A percentile compares a stretch with the other conserved stretches of the same genome.
phyloP scores from a whole-genome alignment of 2,329 filamentous ascomycete species.

The Paecilomyces sp. region DNA sequence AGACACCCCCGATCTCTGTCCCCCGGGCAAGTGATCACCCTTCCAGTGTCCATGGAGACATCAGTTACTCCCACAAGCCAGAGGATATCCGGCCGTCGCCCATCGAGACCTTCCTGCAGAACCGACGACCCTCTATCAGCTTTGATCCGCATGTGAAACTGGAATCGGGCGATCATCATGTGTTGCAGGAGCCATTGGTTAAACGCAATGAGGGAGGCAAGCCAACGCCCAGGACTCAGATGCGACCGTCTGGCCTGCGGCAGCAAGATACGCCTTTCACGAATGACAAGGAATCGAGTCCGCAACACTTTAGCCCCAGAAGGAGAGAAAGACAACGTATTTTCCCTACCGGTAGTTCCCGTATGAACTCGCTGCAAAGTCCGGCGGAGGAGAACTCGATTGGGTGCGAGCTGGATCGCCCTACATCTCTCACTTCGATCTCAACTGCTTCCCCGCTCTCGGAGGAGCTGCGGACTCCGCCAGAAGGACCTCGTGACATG shows the following conservation, averaged over 20 bases:
- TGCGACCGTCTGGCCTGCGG: slow-evolving; percentile 26
- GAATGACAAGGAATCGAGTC: slow-evolving; percentile 10
- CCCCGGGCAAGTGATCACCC: slow-evolving; percentile 30
- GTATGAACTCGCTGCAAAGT: slow-evolving; percentile 13
- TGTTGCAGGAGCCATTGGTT: slow-evolving; percentile 32
- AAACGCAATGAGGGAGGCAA: slow-evolving; percentile 20
- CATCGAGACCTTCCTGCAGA: slow-evolving; percentile 34
- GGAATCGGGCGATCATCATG: slow-evolving; percentile 31
- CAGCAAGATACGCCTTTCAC: slow-evolving; percentile 20
- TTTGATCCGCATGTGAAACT: slow-evolving; percentile 35
- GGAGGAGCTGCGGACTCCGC: slow-evolving; percentile 36
- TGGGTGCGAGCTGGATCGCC: slow-evolving; percentile 25
- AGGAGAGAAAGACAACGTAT: slow-evolving; percentile 15
- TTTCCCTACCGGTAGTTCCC: slow-evolving; percentile 19
- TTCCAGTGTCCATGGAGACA: slow-evolving; percentile 15
- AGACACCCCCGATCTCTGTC: slow-evolving; percentile 39
- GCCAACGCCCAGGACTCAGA: slow-evolving; percentile 19
- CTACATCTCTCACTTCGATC: slow-evolving; percentile 37
- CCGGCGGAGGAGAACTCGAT: slow-evolving; percentile 15
- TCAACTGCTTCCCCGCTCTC: slow-evolving; percentile 35
- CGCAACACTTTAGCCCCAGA: slow-evolving; percentile 15
- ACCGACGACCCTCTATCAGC: slow-evolving; percentile 34
- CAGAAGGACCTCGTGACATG: slow-evolving; percentile 26
- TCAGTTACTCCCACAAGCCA: slow-evolving; percentile 28
- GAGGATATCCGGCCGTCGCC: slow-evolving; percentile 30